Evolutionary conservation across 2,329 filamentous ascomycete genomes (phyloP).

Genomic region (Didymella pomorum): DNA sequence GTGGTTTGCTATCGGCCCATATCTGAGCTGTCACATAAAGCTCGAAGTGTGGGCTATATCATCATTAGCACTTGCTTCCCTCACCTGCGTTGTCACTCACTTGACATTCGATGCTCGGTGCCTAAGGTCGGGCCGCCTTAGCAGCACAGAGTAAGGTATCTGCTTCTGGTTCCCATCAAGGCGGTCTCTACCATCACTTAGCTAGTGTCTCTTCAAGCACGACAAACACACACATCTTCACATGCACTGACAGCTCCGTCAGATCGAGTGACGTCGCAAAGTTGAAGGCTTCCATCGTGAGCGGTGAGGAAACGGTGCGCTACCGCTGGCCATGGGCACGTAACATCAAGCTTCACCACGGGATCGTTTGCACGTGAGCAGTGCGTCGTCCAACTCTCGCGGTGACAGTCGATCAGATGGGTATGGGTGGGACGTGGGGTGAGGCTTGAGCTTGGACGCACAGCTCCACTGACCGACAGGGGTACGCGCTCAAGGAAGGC

Average conservation of each 20-base stretch:
- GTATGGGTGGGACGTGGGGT: conserved; percentile 21
- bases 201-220: conserved; percentile 7
- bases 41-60: conserved; percentile 77
- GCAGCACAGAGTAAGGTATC: conserved; percentile 77
- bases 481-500: conserved; percentile 27
- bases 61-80: conserved; percentile 8
- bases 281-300: conserved; percentile 88
- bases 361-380: not conserved
- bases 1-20: conserved; percentile 93
- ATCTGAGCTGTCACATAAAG: conserved; percentile 92
- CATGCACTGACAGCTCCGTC: conserved; percentile 69
- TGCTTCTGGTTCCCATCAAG: conserved; percentile 81
- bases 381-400: not conserved
- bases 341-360: conserved; percentile 10
- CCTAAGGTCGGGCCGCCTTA: conserved; percentile 80
- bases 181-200: conserved; percentile 64
- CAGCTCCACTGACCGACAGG: conserved; percentile 18
- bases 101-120: conserved; percentile 87
- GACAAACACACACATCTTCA: conserved; percentile 64
- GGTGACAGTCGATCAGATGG: conserved; percentile 10
- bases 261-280: conserved; percentile 91
- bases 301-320: conserved; percentile 26
- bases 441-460: conserved; percentile 14
- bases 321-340: conserved; percentile 37
- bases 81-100: conserved; percentile 51